Base-by-base conservation (phyloP, 2,329 filamentous ascomycete species). In the Botrytis tulipae region DNA sequence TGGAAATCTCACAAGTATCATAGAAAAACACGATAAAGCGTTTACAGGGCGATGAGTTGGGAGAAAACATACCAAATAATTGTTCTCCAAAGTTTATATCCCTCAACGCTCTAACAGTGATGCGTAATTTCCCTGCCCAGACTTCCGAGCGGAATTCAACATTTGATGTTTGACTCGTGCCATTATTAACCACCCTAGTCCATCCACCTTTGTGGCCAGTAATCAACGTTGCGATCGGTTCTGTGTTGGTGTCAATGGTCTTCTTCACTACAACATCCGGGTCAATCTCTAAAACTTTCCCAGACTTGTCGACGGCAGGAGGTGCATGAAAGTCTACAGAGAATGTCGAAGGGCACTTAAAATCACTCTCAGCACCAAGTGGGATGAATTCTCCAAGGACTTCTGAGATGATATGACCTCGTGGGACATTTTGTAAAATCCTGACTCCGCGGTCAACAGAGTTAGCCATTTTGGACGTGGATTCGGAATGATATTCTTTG, bases 41-140 rank as follows among this genome's bases (percentile, higher is more conserved):
- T n/a, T 29, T 3, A 14, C 18, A 18, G 14, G 7, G n/a, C n/a
- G n/a, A 57, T n/a, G 25, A 14, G 35, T 22, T n/a, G 18, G 6
- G 22, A 7, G 35, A 14, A 42, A 25, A 22, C 59, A 22, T 71
- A 71, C 48, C 61, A 22, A 32, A 25, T 7, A 74, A n/a, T 29
- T 74, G 37, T 44, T 73, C 70, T 14, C 70, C 70, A 70, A 74
- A 73, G 18, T 59, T 44, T 63, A 74, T 65, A 65, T 74, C 18
- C 29, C 59, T 59, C 22, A 59, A 10, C 16, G 73, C 54, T 20
- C 48, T 61, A 9, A 73, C 42, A 32, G 48, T 62, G 40, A 73
- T 54, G 25, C 65, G 54, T 35, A 65, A 35, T 32, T 66, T 74
- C 16, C 73, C 73, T 29, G 71, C 71, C 46, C 70, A 57, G 14